A percentile compares a stretch with the other conserved stretches of the same genome.
Evolutionary conservation across 305 asterid species (phyloP).

Genomic region (Fraxinus angustifolia): DNA sequence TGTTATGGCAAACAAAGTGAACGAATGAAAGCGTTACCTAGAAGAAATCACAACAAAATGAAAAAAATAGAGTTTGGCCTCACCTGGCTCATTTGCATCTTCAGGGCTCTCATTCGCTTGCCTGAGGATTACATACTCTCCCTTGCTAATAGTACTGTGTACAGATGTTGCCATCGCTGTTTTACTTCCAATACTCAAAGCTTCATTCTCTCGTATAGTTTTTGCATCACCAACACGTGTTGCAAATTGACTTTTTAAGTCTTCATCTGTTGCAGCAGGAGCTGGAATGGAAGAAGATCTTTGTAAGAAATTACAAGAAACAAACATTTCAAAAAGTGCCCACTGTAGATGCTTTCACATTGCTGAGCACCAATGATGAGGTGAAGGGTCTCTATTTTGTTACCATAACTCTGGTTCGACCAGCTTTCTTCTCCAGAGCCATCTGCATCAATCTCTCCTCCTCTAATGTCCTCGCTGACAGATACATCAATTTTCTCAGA

Average conservation of each 20-base stretch:
- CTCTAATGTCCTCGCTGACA: neutral
- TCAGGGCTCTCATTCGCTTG: slow-evolving; percentile 8
- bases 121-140: neutral
- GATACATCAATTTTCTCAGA: neutral
- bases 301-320: neutral
- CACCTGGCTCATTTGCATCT: neutral
- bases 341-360: neutral
- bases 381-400: neutral
- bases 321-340: neutral
- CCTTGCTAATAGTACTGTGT: neutral
- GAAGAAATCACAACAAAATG: neutral
- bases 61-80: neutral
- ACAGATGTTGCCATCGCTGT: slow-evolving; percentile 5
- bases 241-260: slow-evolving; percentile 27
- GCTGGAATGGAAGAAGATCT: slow-evolving; percentile 4
- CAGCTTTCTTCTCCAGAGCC: neutral
- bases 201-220: slow-evolving; percentile 9
- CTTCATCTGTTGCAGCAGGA: slow-evolving; percentile 24
- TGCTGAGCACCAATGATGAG: neutral
- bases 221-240: slow-evolving; percentile 20
- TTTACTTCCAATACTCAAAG: slow-evolving; percentile 31
- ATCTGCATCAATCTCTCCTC: neutral
- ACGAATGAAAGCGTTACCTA: neutral
- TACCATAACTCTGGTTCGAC: neutral
- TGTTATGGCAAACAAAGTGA: neutral